phyloP scores from a whole-genome alignment of 139 green algal genomes.

The Ostreobium quekettii region DNA sequence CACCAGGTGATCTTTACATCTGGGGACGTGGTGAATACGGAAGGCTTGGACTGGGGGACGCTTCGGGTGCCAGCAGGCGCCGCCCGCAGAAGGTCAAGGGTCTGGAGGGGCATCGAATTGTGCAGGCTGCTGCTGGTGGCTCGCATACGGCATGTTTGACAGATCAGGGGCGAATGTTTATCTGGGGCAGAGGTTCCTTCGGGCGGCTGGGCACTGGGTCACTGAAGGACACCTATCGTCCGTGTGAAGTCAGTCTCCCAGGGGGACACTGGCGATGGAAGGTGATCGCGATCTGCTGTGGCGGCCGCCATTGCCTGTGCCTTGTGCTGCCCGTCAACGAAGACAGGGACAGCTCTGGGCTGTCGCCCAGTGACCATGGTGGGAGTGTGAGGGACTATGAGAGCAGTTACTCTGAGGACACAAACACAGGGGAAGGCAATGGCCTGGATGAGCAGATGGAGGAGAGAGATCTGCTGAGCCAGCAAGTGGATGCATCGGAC shows the following conservation, averaged over 20 bases:
- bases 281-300: conserved; percentile 5
- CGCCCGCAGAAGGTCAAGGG: conserved; percentile 50
- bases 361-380: too few species aligned
- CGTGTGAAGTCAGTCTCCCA: conserved; percentile 50
- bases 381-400: conserved; percentile 11
- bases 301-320: conserved; percentile 56
- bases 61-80: conserved; percentile 54
- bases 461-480: neutral
- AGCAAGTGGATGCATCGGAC: too few species aligned
- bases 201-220: conserved; percentile 44
- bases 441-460: neutral
- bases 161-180: conserved; percentile 55
- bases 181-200: conserved; percentile 69
- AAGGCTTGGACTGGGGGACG: conserved; percentile 72
- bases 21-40: conserved; percentile 88
- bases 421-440: too few species aligned
- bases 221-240: conserved; percentile 41
- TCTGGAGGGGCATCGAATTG: conserved; percentile 15
- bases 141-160: conserved; percentile 65
- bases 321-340: conserved; percentile 55
- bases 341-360: neutral
- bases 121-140: conserved; percentile 59
- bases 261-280: conserved; percentile 14
- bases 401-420: too few species aligned
- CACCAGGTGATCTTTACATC: conserved; percentile 58